Evolutionary conservation across 2,329 filamentous ascomycete species (phyloP).

Genomic region (Penicillium sp.): DNA sequence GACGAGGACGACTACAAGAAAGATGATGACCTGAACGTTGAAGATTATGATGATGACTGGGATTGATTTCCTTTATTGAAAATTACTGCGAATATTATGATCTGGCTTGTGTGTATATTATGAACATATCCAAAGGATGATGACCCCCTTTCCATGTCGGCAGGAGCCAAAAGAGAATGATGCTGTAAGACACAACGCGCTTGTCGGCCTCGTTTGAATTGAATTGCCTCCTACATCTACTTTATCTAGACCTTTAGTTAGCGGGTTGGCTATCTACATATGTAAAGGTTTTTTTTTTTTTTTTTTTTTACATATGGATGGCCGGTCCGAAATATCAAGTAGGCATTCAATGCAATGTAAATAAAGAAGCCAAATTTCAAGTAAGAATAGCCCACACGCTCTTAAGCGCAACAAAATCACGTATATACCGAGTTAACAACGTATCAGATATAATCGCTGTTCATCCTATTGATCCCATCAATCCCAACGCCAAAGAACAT

Average conservation of each 20-base stretch:
- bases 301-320: too few relatives aligned
- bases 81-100: constrained; percentile 16
- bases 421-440: background rate
- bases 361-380: background rate
- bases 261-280: background rate
- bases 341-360: background rate
- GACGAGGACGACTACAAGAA: constrained; percentile 55
- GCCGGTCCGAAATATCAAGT: background rate
- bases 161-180: background rate
- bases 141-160: background rate
- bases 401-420: background rate
- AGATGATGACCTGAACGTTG: constrained; percentile 48
- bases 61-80: constrained; percentile 42
- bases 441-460: background rate
- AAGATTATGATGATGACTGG: constrained; percentile 56
- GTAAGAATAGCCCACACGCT: background rate
- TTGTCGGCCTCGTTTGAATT: background rate
- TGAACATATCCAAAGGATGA: constrained; percentile 9
- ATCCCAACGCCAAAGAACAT: constrained; percentile 6
- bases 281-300: too few relatives aligned
- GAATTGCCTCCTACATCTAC: background rate
- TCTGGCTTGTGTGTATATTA: constrained; percentile 23
- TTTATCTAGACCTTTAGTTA: background rate
- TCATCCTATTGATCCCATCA: background rate
- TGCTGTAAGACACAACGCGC: background rate